These are phyloP conservation scores for Magnusiomyces suaveolens DNA, from an alignment of 1,139 yeast species.

Conservation along the genomic window DNA sequence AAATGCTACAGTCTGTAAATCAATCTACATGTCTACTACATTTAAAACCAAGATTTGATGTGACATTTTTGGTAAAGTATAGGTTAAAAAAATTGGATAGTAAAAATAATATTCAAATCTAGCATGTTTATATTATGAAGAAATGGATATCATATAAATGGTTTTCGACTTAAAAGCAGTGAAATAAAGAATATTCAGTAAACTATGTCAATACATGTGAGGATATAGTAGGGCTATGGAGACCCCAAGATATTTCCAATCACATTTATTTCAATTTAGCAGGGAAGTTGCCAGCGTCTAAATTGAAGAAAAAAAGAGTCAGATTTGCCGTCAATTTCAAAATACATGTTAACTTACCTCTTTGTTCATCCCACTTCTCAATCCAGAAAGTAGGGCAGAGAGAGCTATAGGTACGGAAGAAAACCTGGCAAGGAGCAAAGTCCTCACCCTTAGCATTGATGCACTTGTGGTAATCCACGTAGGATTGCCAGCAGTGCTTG, in stretches of 20 bases:
- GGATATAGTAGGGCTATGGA: neutral
- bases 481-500: slow-evolving; percentile 96
- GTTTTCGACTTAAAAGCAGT: too few species aligned
- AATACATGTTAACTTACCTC: slow-evolving; percentile 37
- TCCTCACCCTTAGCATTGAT: slow-evolving; percentile 95
- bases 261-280: slow-evolving; percentile 40
- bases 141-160: too few species aligned
- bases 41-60: too few species aligned
- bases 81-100: too few species aligned
- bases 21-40: too few species aligned
- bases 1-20: too few species aligned
- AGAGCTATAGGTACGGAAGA: slow-evolving; percentile 82
- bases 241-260: too few species aligned
- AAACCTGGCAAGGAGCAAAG: slow-evolving; percentile 93
- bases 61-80: too few species aligned
- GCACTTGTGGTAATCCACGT: slow-evolving; percentile 97
- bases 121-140: too few species aligned
- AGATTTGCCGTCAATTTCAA: too few species aligned
- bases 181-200: too few species aligned
- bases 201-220: neutral
- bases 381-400: slow-evolving; percentile 91
- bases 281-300: slow-evolving; percentile 54
- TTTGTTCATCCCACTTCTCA: slow-evolving; percentile 94
- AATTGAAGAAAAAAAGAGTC: slow-evolving; percentile 9
- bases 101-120: too few species aligned